Percentiles rank a stretch among this genome's conserved stretches.
Conservation (phyloP, 768 basidiomycete genomes). For the Agaricus bisporus region DNA sequence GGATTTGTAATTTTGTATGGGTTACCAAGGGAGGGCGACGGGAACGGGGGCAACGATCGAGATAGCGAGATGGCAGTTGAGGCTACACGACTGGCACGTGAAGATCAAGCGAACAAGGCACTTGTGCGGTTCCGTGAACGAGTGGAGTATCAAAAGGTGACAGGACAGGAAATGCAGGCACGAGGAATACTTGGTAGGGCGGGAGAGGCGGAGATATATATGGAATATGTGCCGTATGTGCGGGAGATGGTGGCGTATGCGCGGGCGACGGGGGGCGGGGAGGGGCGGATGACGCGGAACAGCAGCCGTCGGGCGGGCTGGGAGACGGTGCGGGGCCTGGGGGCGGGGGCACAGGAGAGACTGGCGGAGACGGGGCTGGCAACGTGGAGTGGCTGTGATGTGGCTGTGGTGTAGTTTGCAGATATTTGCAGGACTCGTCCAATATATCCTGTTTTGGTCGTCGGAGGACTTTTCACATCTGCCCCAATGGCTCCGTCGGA, state of each 20-base stretch:
- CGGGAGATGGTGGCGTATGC: constrained; percentile 54
- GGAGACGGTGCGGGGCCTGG: constrained; percentile 31
- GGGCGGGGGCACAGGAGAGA: constrained; percentile 22
- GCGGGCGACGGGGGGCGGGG: constrained; percentile 14
- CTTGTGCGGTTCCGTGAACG: constrained; percentile 27
- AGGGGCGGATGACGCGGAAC: constrained; percentile 44
- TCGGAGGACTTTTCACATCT: too few species aligned
- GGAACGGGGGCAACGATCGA: constrained; percentile 25
- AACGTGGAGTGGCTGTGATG: constrained; percentile 19
- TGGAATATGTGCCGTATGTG: constrained; percentile 73
- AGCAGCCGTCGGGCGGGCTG: constrained; percentile 36
- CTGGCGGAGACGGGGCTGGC: constrained; percentile 13
- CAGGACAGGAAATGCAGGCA: constrained; percentile 21
- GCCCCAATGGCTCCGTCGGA: too few species aligned
- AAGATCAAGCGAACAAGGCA: constrained; percentile 18
- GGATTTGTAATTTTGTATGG: constrained; percentile 41
- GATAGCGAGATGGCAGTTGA: constrained; percentile 44
- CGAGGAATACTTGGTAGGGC: neutral
- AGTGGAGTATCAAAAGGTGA: constrained; percentile 36
- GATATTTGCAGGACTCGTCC: constrained; percentile 18
- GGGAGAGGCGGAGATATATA: constrained; percentile 25
- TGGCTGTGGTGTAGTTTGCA: constrained; percentile 20
- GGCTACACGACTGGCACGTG: constrained; percentile 45
- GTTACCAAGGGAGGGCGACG: constrained; percentile 17
- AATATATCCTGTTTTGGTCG: constrained; percentile 13